These are phyloP conservation scores for Erodium maritimum DNA, from an alignment of 345 rosid genomes.

Conservation along the genomic window DNA sequence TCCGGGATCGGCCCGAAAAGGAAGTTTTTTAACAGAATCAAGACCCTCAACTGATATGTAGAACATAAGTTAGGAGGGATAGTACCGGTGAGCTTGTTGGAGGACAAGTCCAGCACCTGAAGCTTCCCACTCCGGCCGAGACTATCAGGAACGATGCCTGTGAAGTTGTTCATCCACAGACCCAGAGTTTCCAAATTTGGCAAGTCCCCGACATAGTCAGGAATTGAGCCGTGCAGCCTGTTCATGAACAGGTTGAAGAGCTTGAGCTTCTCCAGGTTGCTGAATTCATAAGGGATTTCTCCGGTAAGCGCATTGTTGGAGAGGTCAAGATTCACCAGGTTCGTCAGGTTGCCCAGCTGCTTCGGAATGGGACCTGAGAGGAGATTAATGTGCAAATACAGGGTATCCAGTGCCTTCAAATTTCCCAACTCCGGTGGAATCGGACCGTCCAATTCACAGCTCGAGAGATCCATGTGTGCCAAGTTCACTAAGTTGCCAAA, in stretches of 20 bases:
- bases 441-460: conserved; percentile 55
- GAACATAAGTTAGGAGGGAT: conserved; percentile 47
- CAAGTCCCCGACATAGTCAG: conserved; percentile 44
- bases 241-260: conserved; percentile 72
- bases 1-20: conserved; percentile 74
- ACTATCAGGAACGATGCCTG: conserved; percentile 56
- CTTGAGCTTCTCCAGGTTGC: conserved; percentile 42
- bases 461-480: conserved; percentile 62
- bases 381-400: conserved; percentile 58
- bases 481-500: conserved; percentile 53
- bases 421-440: conserved; percentile 59
- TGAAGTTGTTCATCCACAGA: conserved; percentile 89
- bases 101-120: conserved; percentile 58
- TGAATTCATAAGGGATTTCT: conserved; percentile 60
- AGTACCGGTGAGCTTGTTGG: conserved; percentile 78
- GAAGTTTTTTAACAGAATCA: conserved; percentile 73
- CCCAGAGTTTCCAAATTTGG: conserved; percentile 45
- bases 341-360: conserved; percentile 62
- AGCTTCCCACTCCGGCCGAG: conserved; percentile 69
- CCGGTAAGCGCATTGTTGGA: conserved; percentile 67
- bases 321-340: conserved; percentile 59
- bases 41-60: conserved; percentile 38
- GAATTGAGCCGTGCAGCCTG: conserved; percentile 71
- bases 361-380: conserved; percentile 56
- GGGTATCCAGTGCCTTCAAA: conserved; percentile 48